phyloP scores from a whole-genome alignment of 139 green algal species.

The Tetraselmis striata region DNA sequence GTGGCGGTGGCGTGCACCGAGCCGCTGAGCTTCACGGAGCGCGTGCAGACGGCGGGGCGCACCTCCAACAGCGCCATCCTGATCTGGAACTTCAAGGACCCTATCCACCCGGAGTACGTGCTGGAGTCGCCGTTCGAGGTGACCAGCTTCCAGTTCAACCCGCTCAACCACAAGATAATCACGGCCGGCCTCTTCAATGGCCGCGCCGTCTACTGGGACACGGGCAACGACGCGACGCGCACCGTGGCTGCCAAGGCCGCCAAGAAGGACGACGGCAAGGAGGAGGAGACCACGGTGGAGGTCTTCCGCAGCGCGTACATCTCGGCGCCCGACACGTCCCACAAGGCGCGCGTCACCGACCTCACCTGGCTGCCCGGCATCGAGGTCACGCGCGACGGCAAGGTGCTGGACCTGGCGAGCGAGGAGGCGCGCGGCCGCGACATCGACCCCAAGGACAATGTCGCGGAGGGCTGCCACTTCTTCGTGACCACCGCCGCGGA shows the following conservation, averaged over 20 bases:
- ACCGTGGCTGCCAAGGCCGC: conserved; percentile 5
- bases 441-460: not conserved
- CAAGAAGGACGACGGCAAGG: not conserved
- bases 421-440: not conserved
- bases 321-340: conserved; percentile 51
- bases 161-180: conserved; percentile 58
- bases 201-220: conserved; percentile 52
- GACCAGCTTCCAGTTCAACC: conserved; percentile 71
- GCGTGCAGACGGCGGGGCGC: conserved; percentile 46
- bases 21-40: conserved; percentile 39
- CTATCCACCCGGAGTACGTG: conserved; percentile 75
- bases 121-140: conserved; percentile 70
- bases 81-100: conserved; percentile 77
- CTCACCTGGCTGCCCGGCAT: conserved; percentile 70
- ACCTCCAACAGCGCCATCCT: conserved; percentile 52
- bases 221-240: conserved; percentile 26
- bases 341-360: conserved; percentile 60
- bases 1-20: conserved; percentile 64
- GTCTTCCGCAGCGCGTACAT: conserved; percentile 38
- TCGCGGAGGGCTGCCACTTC: conserved; percentile 53
- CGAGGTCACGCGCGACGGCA: conserved; percentile 36
- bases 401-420: conserved; percentile 8
- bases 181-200: conserved; percentile 69
- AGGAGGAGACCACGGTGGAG: conserved; percentile 29
- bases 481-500: conserved; percentile 67